Evolutionary conservation across 106 monocot species (phyloP), one percentile per base, ranked within the genome.

Genomic region (Dendrobium catenatum): DNA sequence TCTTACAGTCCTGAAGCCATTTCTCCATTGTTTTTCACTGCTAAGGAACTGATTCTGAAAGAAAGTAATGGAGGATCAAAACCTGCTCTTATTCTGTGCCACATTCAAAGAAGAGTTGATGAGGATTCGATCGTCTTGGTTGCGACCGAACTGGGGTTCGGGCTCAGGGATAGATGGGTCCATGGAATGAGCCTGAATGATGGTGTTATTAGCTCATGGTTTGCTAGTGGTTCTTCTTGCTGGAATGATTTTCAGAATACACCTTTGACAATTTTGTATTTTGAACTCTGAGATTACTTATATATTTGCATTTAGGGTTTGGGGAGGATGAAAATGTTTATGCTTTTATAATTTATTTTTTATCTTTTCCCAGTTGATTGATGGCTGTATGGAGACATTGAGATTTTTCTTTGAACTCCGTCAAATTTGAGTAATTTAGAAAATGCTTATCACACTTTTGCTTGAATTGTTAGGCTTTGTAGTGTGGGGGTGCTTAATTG

Each of bases 181-280:
- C 85, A 89, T 68, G 93, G 95, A 67, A 66, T 84, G 78, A 9
- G 75, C 72, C 31, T 74, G 10, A 76, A 80, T 82, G 79, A 75
- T 44, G 95, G 93, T 51, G 90, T 99, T 61, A 91, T 99, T n/a
- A 73, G 81, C 75, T 89, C 99, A 9, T 99, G 99, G 99, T 89
- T 88, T 67, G 79, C 78, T 8, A 40, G 75, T 44, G 49, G 68
- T 83, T 33, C 75, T 78, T 64, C 22, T 48, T 87, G 22, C 44
- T 68, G 37, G 44, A 80, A 48, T 77, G 47, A 42, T 72, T 77
- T 88, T 37, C 68, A 78, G 73, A 92, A 83, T 58, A 42, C 86
- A n/a, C 81, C 90, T 24, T 78, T 94, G 55, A 86, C 40, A 42
- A 81, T 81, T 56, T 74, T 81, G 72, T 83, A 83, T 78, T 78